These are phyloP conservation scores for Kingdonia uniflora DNA, from an alignment of 164 flowering plant genomes.

Conservation along the genomic window DNA sequence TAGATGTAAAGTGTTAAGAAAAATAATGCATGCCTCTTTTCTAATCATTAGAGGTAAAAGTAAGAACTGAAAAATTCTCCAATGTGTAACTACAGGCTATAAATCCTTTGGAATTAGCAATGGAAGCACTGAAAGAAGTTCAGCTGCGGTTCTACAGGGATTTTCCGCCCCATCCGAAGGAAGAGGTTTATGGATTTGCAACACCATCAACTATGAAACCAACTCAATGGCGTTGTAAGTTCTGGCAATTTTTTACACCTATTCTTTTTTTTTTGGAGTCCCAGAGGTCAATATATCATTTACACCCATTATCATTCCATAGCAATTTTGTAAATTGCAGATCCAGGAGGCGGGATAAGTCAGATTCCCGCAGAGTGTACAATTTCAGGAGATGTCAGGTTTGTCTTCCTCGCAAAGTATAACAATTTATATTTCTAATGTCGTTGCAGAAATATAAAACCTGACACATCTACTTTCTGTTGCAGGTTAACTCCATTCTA, in stretches of 20 bases:
- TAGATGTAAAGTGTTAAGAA: no score
- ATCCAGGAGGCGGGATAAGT: slow-evolving; percentile 94
- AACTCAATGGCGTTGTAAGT: slow-evolving; percentile 94
- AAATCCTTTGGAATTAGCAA: slow-evolving; percentile 81
- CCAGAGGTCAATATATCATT: not conserved
- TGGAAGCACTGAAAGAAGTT: slow-evolving; percentile 88
- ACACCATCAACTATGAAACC: slow-evolving; percentile 99
- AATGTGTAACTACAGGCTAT: slow-evolving; percentile 49
- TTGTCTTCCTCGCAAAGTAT: not conserved
- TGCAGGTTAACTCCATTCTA: slow-evolving; percentile 97
- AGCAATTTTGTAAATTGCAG: slow-evolving; percentile 22
- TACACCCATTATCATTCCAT: not conserved
- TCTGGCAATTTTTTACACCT: not conserved
- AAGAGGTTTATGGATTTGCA: slow-evolving; percentile 76
- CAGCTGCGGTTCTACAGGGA: slow-evolving; percentile 74
- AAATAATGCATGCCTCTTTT: no score
- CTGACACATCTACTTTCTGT: slow-evolving; percentile 3
- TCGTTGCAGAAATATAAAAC: no score
- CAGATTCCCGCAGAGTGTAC: slow-evolving; percentile 95
- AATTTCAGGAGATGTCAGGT: slow-evolving; percentile 96
- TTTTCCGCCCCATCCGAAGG: slow-evolving; percentile 85
- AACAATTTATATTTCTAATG: no score
- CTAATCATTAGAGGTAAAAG: no score
- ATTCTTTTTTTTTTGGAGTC: no score
- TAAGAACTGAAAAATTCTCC: not conserved